Evolutionary conservation across 2,329 filamentous ascomycete species (phyloP), one percentile per base, ranked within the genome.

Genomic region (Paraconiothyrium sp.): DNA sequence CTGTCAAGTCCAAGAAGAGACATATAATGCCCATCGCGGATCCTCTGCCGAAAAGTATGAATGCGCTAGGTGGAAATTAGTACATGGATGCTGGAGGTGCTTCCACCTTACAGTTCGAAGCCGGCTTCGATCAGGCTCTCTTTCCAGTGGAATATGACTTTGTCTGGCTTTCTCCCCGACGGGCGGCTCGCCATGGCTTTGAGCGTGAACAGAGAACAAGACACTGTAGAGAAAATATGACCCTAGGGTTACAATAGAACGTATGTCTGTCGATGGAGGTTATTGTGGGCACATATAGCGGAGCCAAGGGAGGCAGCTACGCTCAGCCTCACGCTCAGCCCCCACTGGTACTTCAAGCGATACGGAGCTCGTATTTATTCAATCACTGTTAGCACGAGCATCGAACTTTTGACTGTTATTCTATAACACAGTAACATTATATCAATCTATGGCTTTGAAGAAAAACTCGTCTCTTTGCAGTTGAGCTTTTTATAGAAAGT

Each of bases 241-340:
- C 9, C 4, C 9, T 37, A 37, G 14, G 27, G 27, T 20, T 20
- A 20, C 20, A 20, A 30, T 30, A 6, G 6, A 30, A 30, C 27
- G 6, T 30, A 4, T 6, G 27, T 30, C 27, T 22, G 8, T 37
- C n/a, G 32, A 37, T 11, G 13, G 32, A 20, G 10, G 8, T 22
- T 24, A 39, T 35, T 16, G 27, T 20, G 27, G 11, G 24, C 10
- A 13, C 37, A 2, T 16, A 13, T 39, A n/a, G 27, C 27, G 27
- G 27, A 22, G 20, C 22, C 1, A 10, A 11, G 13, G 16, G n/a
- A 24, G 11, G 2, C 13, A 22, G n/a, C 16, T 5, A 37, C n/a
- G 49, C 49, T 51, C 49, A 51, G 49, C 49, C 49, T 51, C 32
- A n/a, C 27, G 27, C 47, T 49, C 49, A 51, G 49, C 32, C 34